Evolutionary conservation across 78 protist genomes (phyloP), one percentile per base, ranked within the genome.

Genomic region (Guillardia theta): DNA sequence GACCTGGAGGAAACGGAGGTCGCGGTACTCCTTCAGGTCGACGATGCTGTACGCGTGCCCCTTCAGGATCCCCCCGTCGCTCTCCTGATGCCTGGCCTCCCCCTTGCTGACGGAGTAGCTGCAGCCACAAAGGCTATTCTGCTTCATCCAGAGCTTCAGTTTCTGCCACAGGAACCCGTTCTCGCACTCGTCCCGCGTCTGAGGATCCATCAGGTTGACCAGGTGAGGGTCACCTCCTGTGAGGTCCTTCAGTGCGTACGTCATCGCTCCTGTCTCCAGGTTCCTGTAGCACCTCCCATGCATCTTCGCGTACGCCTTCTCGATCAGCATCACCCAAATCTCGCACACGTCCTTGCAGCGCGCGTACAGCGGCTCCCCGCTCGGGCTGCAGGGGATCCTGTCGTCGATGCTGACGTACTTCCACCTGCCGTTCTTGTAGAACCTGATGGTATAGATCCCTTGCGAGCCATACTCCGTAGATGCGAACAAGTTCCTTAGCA

Each of bases 111-210:
- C 45, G 47, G n/a, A 36, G 5, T 24, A 36, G 44, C 33, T 37
- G 87, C 87, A 64, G 78, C n/a, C 78, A 22, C 78, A 64, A 12
- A 64, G 78, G 78, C 6, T 64, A 22, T 22, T 48, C 90, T 78
- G 90, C 48, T 78, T 78, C 30, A 8, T 27, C 90, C 90, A 78
- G 37, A 78, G 48, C 48, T 43, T 37, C 43, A 78, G 10, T n/a
- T 43, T 37, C 90, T 78, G 90, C 90, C 90, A 78, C 6, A 78
- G 90, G 90, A 43, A 78, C 43, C 90, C 90, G 50, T 78, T 78
- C 18, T 8, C 41, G 90, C 90, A 78, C 39, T 78, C 44, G 50
- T 78, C 90, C 43, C 39, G 90, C 24, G 48, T 78, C 48, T n/a
- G 90, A 4, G 90, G 90, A 50, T 78, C 90, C 18, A 9, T 43